Evolutionary conservation across 2,329 filamentous ascomycete species (phyloP), one percentile per base, ranked within the genome.

Genomic region (Curvularia hawaiiensis): DNA sequence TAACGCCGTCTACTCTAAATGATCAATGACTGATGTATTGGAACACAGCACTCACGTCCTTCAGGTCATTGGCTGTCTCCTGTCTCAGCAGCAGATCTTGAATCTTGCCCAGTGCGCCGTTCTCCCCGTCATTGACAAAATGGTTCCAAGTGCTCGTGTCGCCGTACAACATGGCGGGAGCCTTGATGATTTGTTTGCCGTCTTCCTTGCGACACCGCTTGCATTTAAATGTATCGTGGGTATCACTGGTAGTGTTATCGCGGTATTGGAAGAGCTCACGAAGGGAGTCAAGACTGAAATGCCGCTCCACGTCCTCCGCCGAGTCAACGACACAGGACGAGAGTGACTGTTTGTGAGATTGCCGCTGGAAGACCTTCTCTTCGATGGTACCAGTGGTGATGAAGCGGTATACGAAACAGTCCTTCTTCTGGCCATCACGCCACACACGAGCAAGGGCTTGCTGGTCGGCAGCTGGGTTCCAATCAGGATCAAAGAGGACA

Each of bases 131-230:
- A 68, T 97, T 97, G 43, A 90, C 85, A 78, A 97, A 96, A 77
- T 99, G 95, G 71, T 99, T 99, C 95, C 95, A 99, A n/a, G 92
- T 94, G 78, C 92, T 98, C 22, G 95, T 98, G 72, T 99, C 95
- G 51, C 95, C 95, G 72, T 99, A 99, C 59, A 99, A 80, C 89
- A 98, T 94, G 1, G 95, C 95, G 4, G 90, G 90, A 1, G 94
- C 92, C 76, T 97, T 98, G 71, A 97, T 85, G 62, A 85, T 86
- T 77, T 99, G 95, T 60, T 84, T 89, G 0, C 94, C 94, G 68
- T 96, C 91, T 1, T 91, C 88, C 70, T 90, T 78, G 60, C 79
- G 90, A 77, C 95, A 99, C 40, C 95, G 84, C 80, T 97, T 97
- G 77, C 95, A 99, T 79, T 97, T 98, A 84, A 99, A 98, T 0